phyloP scores from a whole-genome alignment of 768 basidiomycete genomes.

The Neoboletus brunneissimus region DNA sequence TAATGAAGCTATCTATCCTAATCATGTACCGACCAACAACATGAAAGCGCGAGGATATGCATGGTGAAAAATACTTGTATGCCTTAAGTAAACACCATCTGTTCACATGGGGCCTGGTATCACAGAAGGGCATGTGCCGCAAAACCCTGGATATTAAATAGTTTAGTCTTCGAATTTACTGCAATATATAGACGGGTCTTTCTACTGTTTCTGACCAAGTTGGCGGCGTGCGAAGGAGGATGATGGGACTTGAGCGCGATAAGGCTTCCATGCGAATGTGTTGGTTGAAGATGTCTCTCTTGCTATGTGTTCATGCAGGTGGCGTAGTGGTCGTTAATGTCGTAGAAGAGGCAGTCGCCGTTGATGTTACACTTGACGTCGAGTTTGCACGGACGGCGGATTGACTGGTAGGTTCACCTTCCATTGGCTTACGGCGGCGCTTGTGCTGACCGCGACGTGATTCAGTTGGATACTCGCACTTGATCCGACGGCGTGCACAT shows the following conservation, averaged over 20 bases:
- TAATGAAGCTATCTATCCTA: constrained; percentile 21
- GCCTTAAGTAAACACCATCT: constrained; percentile 20
- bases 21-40: constrained; percentile 10
- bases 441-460: constrained; percentile 49
- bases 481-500: constrained; percentile 45
- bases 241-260: constrained; percentile 8
- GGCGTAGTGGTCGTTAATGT: constrained; percentile 19
- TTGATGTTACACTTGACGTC: constrained; percentile 15
- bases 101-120: constrained; percentile 10
- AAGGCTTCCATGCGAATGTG: constrained; percentile 2
- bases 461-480: constrained; percentile 49
- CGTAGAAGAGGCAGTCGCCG: constrained; percentile 16
- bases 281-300: constrained; percentile 4
- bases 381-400: constrained; percentile 21
- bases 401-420: constrained; percentile 25
- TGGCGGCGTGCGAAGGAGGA: constrained; percentile 9
- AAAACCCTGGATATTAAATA: constrained; percentile 24
- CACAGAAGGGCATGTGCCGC: constrained; percentile 11
- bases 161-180: constrained; percentile 15
- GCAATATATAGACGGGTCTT: constrained; percentile 24
- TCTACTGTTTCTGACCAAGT: constrained; percentile 15
- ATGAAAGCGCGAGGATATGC: background rate
- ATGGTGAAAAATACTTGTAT: constrained; percentile 4
- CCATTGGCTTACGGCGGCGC: constrained; percentile 32
- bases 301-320: constrained; percentile 17